phyloP scores from a whole-genome alignment of 148 eudicot genomes.

The Fallopia convolvulus region DNA sequence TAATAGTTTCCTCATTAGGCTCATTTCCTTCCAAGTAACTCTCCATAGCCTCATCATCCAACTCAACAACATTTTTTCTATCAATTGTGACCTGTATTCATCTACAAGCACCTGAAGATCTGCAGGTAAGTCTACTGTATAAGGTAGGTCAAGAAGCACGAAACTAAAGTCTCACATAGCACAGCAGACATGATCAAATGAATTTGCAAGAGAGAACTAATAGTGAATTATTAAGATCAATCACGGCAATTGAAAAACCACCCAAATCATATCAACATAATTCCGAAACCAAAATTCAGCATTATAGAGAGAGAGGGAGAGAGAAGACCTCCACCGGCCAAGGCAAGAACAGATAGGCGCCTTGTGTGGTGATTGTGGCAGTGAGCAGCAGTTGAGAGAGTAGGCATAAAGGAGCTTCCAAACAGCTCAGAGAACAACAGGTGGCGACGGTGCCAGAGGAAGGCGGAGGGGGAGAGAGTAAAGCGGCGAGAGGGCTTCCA shows the following conservation, averaged over 20 bases:
- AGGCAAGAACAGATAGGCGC: constrained; percentile 9
- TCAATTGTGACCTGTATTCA: constrained; percentile 59
- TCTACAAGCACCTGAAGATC: constrained; percentile 65
- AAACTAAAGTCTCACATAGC: too few species aligned
- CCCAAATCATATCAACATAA: neutral
- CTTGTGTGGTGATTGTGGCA: neutral
- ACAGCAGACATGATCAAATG: too few species aligned
- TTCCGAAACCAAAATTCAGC: too few species aligned
- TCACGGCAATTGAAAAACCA: too few species aligned
- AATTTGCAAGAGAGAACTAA: constrained; percentile 18
- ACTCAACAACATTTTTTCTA: constrained; percentile 67
- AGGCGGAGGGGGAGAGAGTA: constrained; percentile 3
- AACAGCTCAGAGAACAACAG: neutral
- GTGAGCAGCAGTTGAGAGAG: neutral
- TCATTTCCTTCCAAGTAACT: constrained; percentile 75
- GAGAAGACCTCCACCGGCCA: constrained; percentile 11
- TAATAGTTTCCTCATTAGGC: constrained; percentile 85
- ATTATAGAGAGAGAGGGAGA: too few species aligned
- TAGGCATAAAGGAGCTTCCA: neutral
- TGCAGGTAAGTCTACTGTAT: constrained; percentile 19
- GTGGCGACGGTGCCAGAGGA: constrained; percentile 4
- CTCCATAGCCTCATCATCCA: constrained; percentile 87
- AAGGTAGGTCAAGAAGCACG: constrained; percentile 28
- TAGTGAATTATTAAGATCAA: too few species aligned
- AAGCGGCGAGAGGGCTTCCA: constrained; percentile 4